Evolutionary conservation across 2,329 filamentous ascomycete species (phyloP).

Genomic region (Dactylellina haptotyla): DNA sequence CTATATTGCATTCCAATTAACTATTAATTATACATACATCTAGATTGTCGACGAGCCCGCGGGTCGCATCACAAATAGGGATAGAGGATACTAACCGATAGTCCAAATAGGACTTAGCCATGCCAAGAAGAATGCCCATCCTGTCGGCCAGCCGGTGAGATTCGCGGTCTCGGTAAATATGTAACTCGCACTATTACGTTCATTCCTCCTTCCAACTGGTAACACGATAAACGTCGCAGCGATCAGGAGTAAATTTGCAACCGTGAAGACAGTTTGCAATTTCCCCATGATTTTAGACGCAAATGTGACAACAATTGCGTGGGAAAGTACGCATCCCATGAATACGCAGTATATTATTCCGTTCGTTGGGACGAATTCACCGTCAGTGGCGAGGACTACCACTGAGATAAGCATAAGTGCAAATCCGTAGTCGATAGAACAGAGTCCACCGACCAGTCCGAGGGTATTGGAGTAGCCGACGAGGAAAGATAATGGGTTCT

Average conservation of each 20-base stretch:
- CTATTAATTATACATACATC: neutral
- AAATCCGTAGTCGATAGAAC: constrained; percentile 70
- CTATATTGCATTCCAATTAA: neutral
- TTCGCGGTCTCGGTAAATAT: constrained; percentile 71
- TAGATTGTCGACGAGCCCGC: too few relatives aligned
- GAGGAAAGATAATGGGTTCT: constrained; percentile 65
- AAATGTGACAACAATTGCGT: constrained; percentile 68
- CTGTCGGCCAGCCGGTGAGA: constrained; percentile 69
- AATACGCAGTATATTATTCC: constrained; percentile 70
- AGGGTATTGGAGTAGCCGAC: constrained; percentile 51
- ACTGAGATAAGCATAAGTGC: constrained; percentile 70
- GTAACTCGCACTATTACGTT: constrained; percentile 63
- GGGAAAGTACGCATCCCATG: constrained; percentile 66
- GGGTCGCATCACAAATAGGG: too few relatives aligned
- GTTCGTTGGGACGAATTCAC: constrained; percentile 68
- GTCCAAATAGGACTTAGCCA: constrained; percentile 74
- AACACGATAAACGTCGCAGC: constrained; percentile 68
- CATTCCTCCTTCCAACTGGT: constrained; percentile 65
- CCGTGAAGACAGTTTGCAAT: constrained; percentile 69
- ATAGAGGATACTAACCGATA: constrained; percentile 60
- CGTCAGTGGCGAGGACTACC: constrained; percentile 68
- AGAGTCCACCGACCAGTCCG: constrained; percentile 69
- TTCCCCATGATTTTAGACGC: constrained; percentile 69
- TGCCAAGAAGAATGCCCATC: constrained; percentile 70
- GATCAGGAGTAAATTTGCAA: constrained; percentile 69